Evolutionary conservation across 2,329 filamentous ascomycete genomes (phyloP).

Genomic region (Elsinoe arachidis): DNA sequence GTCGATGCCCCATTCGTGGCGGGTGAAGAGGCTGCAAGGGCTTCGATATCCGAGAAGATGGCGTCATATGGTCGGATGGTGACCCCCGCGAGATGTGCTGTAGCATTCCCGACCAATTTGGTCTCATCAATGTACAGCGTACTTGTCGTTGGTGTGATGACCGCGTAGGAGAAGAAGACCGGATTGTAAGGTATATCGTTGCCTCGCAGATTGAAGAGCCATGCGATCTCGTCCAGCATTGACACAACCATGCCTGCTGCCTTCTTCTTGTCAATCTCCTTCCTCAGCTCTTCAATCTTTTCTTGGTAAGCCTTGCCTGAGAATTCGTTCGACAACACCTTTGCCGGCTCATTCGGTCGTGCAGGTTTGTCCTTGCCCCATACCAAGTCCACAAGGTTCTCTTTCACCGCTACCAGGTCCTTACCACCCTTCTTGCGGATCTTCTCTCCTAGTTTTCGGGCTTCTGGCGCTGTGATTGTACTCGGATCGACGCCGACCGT

Average conservation of each 20-base stretch:
- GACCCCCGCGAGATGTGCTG: constrained; percentile 62
- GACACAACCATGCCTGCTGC: constrained; percentile 80
- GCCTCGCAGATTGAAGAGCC: constrained; percentile 95
- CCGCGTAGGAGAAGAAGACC: constrained; percentile 94
- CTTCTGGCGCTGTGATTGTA: constrained; percentile 65
- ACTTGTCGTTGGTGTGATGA: constrained; percentile 66
- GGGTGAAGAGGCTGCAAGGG: constrained; percentile 40
- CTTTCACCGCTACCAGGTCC: constrained; percentile 62
- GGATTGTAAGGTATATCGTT: constrained; percentile 96
- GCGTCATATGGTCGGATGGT: constrained; percentile 70
- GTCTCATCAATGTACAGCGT: constrained; percentile 76
- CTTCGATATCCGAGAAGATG: constrained; percentile 70
- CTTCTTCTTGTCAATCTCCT: constrained; percentile 85
- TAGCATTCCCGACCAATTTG: constrained; percentile 63
- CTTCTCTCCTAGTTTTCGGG: constrained; percentile 70
- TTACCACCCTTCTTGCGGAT: constrained; percentile 79
- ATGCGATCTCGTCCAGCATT: constrained; percentile 92
- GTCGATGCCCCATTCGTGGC: constrained; percentile 21
- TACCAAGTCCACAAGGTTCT: constrained; percentile 84
- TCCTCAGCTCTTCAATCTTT: constrained; percentile 80
- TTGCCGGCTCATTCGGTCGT: constrained; percentile 67
- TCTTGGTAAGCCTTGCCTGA: constrained; percentile 73
- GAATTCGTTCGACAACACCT: constrained; percentile 61
- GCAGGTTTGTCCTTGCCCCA: constrained; percentile 70
- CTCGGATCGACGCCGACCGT: constrained; percentile 84